Conservation (phyloP, 2,329 filamentous ascomycete genomes). For the Stagonosporopsis chrysanthemi region DNA sequence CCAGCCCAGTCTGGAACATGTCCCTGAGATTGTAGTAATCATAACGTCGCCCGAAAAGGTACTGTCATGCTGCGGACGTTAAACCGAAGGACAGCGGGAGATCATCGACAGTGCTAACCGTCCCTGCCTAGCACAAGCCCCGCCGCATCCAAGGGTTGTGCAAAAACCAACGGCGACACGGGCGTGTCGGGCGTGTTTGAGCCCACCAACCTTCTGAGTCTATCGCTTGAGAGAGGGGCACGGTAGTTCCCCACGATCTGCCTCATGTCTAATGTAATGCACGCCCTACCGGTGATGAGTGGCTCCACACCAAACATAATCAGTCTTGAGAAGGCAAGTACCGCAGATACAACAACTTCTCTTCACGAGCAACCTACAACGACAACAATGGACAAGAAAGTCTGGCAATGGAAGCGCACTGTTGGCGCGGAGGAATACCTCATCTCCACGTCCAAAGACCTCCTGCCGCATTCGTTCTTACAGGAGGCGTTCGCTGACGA, state of each 20-base stretch:
- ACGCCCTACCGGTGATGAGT: slow-evolving; percentile 1
- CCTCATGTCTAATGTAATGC: background rate
- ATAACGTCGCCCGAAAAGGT: slow-evolving; percentile 6
- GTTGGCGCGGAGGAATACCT: slow-evolving; percentile 31
- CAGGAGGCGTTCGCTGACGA: slow-evolving; percentile 38
- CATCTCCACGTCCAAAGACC: slow-evolving; percentile 36
- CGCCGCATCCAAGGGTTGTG: background rate
- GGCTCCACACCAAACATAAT: background rate
- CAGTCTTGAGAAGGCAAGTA: background rate
- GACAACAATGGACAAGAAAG: slow-evolving; percentile 28
- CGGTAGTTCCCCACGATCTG: background rate
- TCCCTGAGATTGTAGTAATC: background rate
- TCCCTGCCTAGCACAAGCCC: background rate
- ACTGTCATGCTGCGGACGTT: background rate
- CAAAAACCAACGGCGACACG: background rate
- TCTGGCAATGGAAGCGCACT: slow-evolving; percentile 36
- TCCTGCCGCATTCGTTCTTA: slow-evolving; percentile 42
- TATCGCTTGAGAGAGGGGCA: background rate
- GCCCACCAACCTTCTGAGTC: background rate
- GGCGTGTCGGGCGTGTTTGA: slow-evolving; percentile 14
- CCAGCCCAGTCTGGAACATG: too few relatives aligned
- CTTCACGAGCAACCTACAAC: background rate
- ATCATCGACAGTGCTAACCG: slow-evolving; percentile 1
- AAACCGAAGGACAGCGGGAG: background rate
- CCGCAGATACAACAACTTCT: background rate